Evolutionary conservation across 2,329 filamentous ascomycete genomes (phyloP).

Genomic region (Ceratocystis papillata): DNA sequence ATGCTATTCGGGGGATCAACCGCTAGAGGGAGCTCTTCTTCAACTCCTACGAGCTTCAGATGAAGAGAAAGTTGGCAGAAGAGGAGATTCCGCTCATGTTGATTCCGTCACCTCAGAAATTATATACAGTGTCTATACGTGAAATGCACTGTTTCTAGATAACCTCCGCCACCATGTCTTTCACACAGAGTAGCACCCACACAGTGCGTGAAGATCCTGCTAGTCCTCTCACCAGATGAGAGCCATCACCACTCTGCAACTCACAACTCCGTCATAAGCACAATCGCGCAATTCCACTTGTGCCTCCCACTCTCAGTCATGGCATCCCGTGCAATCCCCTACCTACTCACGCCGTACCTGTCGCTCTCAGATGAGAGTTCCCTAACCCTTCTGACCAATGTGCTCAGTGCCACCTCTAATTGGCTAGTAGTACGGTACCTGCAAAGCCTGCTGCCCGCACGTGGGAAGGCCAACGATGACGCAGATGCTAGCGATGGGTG

Average conservation of each 20-base stretch:
- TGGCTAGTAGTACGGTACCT: slow-evolving; percentile 54
- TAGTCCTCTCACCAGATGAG: background rate
- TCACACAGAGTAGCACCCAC: background rate
- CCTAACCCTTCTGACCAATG: slow-evolving; percentile 56
- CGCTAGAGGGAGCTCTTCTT: too few species aligned
- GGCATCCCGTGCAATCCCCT: slow-evolving; percentile 43
- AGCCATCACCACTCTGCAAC: background rate
- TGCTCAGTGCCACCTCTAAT: slow-evolving; percentile 53
- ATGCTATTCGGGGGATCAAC: background rate
- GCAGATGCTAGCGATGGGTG: slow-evolving; percentile 28
- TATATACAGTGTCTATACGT: background rate
- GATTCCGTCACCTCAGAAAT: background rate
- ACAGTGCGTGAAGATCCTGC: slow-evolving; percentile 18
- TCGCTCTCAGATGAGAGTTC: slow-evolving; percentile 46
- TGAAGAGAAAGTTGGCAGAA: too few species aligned
- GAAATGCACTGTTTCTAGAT: background rate
- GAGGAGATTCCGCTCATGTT: too few species aligned
- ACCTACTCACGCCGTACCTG: slow-evolving; percentile 55
- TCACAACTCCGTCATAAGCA: background rate
- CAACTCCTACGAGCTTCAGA: too few species aligned
- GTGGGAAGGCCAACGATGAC: slow-evolving; percentile 22
- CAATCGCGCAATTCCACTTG: background rate
- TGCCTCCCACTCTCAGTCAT: slow-evolving; percentile 28
- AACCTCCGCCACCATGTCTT: too few species aligned
- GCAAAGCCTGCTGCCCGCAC: slow-evolving; percentile 33